Evolutionary conservation across 495 filamentous ascomycete species (phyloP).

Genomic region (Aspergillus bertholletiae): DNA sequence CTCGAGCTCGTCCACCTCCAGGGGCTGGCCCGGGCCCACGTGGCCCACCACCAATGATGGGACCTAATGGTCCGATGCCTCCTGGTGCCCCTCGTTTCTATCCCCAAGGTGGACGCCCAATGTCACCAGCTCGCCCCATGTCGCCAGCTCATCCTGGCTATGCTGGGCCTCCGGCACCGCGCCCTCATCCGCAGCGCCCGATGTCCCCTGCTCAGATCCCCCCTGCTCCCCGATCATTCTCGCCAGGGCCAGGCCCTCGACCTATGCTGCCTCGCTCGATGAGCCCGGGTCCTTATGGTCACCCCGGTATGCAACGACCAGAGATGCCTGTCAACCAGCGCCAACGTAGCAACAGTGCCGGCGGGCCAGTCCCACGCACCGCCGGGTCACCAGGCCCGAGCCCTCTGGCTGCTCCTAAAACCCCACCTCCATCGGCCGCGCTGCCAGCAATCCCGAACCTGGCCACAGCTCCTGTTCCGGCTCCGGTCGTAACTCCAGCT

Average conservation of each 20-base stretch:
- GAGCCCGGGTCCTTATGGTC: conserved; percentile 52
- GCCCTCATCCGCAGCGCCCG: conserved; percentile 20
- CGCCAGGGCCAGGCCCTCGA: conserved; percentile 32
- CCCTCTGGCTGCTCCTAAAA: conserved; percentile 41
- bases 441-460: conserved; percentile 30
- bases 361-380: conserved; percentile 37
- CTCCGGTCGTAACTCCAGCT: conserved; percentile 3
- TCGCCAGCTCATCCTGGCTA: conserved; percentile 20
- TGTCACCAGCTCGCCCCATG: conserved; percentile 34
- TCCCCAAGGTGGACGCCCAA: conserved; percentile 13
- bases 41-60: conserved; percentile 48
- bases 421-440: conserved; percentile 29
- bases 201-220: conserved; percentile 37
- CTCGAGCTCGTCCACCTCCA: conserved; percentile 60
- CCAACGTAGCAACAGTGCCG: conserved; percentile 51
- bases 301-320: conserved; percentile 42
- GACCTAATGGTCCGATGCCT: conserved; percentile 47
- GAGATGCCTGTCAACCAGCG: conserved; percentile 37
- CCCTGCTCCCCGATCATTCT: conserved; percentile 42
- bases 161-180: conserved; percentile 17
- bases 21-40: conserved; percentile 45
- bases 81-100: conserved; percentile 15
- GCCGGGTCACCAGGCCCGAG: conserved; percentile 56
- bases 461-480: too few relatives aligned
- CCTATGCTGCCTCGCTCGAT: conserved; percentile 40